Evolutionary conservation across 2,329 filamentous ascomycete species (phyloP), one percentile per base, ranked within the genome.

Genomic region (Aspergillus fischeri): DNA sequence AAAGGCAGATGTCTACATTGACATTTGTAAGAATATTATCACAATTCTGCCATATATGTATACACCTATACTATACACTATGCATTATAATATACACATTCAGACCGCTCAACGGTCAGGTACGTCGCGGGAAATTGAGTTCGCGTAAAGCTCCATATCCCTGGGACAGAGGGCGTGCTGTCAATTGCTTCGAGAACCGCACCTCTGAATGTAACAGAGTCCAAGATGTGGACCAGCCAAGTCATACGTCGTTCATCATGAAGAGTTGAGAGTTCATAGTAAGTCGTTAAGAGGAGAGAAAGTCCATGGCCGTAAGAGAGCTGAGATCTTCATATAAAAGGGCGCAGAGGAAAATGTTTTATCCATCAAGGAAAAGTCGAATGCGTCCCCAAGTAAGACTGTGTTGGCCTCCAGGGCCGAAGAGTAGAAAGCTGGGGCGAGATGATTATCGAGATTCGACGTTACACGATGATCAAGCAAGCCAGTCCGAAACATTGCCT

Each of bases 401-500:
- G 20, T 6, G 14, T 47, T 47, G 45, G 28, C 53, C 57, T 3
- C 53, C 53, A 42, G 53, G 50, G 24, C 24, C 44, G 10, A 24
- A 7, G 21, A 47, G 44, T 25, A 47, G 41, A 21, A 2, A 44
- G n/a, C 21, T 44, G 8, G 20, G n/a, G 4, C 25, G 25, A 20
- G 10, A 9, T 4, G 27, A 4, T n/a, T 27, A 49, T 27, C 45
- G 50, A 41, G 24, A 3, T 29, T n/a, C n/a, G 9, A 41, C 7
- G 53, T 27, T 4, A 21, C 7, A n/a, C 24, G 9, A 3, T 24
- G n/a, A 52, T 66, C 48, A 72, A 38, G 62, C 55, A 61, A 71
- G 62, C 70, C 70, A 73, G 50, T 67, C 65, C 2, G 67, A 63
- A 11, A 70, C 57, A 53, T 70, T 64, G 20, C 53, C 64, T 58